A percentile compares a stretch with the other conserved stretches of the same genome.
phyloP scores from a whole-genome alignment of 768 basidiomycete genomes.

The Lactarius deliciosus region DNA sequence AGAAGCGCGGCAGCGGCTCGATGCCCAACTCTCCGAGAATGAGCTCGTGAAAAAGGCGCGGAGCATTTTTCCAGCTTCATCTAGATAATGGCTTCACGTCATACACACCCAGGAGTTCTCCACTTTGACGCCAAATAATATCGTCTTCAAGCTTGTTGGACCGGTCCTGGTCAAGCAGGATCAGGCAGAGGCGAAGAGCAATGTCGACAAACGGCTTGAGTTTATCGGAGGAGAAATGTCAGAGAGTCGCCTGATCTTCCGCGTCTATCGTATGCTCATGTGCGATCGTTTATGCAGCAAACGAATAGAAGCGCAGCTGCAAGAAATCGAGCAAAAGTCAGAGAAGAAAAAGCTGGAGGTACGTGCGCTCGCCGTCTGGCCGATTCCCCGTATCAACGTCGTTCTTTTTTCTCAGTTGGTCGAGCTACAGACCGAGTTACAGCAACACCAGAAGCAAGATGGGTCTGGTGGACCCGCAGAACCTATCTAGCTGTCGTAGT shows the following conservation, averaged over 20 bases:
- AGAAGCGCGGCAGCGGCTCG: slow-evolving; percentile 82
- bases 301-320: slow-evolving; percentile 78
- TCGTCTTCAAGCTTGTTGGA: slow-evolving; percentile 88
- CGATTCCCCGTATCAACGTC: not conserved
- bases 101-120: slow-evolving; percentile 67
- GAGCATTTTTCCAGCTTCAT: not conserved
- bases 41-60: slow-evolving; percentile 85
- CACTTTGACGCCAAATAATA: slow-evolving; percentile 68
- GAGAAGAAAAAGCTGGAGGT: slow-evolving; percentile 87
- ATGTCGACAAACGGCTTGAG: slow-evolving; percentile 86
- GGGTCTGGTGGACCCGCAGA: slow-evolving; percentile 33
- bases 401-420: slow-evolving; percentile 49
- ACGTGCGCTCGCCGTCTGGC: slow-evolving; percentile 24
- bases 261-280: slow-evolving; percentile 19
- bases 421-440: slow-evolving; percentile 61
- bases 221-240: slow-evolving; percentile 90
- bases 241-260: slow-evolving; percentile 31
- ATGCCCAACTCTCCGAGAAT: slow-evolving; percentile 88
- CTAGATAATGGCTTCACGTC: slow-evolving; percentile 13
- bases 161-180: slow-evolving; percentile 91
- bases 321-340: slow-evolving; percentile 70
- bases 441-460: slow-evolving; percentile 38
- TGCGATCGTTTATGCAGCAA: slow-evolving; percentile 45
- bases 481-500: slow-evolving; percentile 5
- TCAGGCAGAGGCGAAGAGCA: slow-evolving; percentile 78